These are phyloP conservation scores for Nemania sp. DNA, from an alignment of 2,329 filamentous ascomycete species.

Conservation along the genomic window DNA sequence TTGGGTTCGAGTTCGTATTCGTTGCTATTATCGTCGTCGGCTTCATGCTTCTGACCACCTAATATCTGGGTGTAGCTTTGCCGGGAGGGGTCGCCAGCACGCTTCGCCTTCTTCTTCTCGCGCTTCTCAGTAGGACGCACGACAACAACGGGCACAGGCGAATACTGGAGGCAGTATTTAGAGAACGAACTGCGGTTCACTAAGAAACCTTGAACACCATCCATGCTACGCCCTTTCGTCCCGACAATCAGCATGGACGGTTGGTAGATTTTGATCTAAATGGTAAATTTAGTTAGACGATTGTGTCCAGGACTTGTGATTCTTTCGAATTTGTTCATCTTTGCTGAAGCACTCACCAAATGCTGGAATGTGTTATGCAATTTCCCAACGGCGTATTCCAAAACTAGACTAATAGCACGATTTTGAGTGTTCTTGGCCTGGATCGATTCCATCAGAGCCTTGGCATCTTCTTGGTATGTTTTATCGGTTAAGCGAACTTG, in stretches of 20 bases:
- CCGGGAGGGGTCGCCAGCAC: constrained; percentile 79
- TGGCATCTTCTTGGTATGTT: constrained; percentile 81
- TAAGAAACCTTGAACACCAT: constrained; percentile 86
- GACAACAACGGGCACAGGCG: constrained; percentile 91
- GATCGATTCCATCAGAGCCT: constrained; percentile 78
- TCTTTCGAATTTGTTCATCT: neutral
- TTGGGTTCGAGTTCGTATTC: constrained; percentile 67
- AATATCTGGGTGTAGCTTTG: constrained; percentile 84
- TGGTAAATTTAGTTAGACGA: constrained; percentile 6
- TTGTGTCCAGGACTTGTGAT: neutral
- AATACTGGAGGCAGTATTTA: constrained; percentile 95
- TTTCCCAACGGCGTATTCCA: constrained; percentile 91
- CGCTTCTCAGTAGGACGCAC: constrained; percentile 89
- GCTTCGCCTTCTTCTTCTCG: constrained; percentile 89
- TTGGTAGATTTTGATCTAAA: constrained; percentile 88
- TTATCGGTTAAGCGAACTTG: constrained; percentile 76
- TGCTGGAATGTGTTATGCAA: constrained; percentile 91
- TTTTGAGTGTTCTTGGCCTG: constrained; percentile 82
- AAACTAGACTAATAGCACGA: constrained; percentile 84
- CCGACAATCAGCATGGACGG: constrained; percentile 92
- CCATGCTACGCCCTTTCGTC: constrained; percentile 84
- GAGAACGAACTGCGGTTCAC: constrained; percentile 85
- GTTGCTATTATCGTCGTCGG: constrained; percentile 65
- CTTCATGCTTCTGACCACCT: constrained; percentile 69
- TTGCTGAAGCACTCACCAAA: constrained; percentile 70